Evolutionary conservation across 2,329 filamentous ascomycete species (phyloP).

Genomic region (Paracorniculantispora psalliotae): DNA sequence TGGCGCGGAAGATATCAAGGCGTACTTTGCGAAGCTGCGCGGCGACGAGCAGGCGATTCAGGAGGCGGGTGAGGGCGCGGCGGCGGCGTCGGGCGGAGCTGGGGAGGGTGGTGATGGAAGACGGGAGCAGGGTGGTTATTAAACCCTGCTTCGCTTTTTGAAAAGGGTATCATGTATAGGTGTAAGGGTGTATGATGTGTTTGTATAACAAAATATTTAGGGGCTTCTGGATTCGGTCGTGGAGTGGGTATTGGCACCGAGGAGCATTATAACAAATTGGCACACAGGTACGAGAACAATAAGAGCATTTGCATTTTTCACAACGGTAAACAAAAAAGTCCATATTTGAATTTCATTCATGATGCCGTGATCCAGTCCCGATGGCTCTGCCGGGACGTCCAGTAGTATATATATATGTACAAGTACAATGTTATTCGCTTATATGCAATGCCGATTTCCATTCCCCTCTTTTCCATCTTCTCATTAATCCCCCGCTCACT

Average conservation of each 20-base stretch:
- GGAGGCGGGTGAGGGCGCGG: slow-evolving; percentile 53
- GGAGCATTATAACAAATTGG: neutral
- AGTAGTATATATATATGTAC: neutral
- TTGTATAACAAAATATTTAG: slow-evolving; percentile 3
- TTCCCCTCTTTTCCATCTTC: neutral
- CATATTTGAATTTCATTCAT: neutral
- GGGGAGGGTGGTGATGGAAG: slow-evolving; percentile 32
- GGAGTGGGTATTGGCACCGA: neutral
- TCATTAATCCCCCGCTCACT: neutral
- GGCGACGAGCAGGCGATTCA: slow-evolving; percentile 75
- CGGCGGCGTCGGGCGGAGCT: slow-evolving; percentile 31
- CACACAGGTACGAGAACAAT: neutral
- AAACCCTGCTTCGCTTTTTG: slow-evolving; percentile 9
- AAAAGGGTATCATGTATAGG: no score
- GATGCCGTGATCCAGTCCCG: neutral
- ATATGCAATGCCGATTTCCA: slow-evolving; percentile 1
- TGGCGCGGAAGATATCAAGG: slow-evolving; percentile 91
- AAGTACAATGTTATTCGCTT: neutral
- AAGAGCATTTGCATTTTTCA: neutral
- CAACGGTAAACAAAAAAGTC: neutral
- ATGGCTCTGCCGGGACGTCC: neutral
- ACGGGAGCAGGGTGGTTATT: slow-evolving; percentile 52
- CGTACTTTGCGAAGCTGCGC: slow-evolving; percentile 88
- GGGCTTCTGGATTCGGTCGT: neutral
- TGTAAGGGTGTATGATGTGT: neutral